Conservation (phyloP, 2,329 filamentous ascomycete genomes). For the Truncatella angustata region DNA sequence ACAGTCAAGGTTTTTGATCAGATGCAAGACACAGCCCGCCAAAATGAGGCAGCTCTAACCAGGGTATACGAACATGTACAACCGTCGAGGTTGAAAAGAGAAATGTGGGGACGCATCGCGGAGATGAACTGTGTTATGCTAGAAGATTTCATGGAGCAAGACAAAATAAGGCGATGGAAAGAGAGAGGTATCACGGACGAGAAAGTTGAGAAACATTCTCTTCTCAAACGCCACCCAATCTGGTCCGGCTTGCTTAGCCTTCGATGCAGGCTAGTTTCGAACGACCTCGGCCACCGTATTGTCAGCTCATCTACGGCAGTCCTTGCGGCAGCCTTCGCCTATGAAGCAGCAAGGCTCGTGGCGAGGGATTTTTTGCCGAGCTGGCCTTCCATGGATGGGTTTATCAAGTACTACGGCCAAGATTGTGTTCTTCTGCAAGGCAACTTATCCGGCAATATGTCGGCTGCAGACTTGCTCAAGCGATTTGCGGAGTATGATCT, state of each 20-base stretch:
- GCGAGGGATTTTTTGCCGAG: neutral
- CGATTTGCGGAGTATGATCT: neutral
- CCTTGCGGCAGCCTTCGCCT: neutral
- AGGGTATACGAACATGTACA: neutral
- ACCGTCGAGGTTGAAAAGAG: neutral
- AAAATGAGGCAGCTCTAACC: constrained; percentile 9
- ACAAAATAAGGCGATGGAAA: neutral
- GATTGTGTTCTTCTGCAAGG: neutral
- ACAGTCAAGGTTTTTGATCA: constrained; percentile 17
- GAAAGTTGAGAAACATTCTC: neutral
- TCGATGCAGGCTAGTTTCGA: neutral
- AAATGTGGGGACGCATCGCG: neutral
- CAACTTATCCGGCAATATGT: neutral
- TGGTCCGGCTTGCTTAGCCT: neutral
- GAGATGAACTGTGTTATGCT: neutral
- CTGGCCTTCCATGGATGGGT: neutral
- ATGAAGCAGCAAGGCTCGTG: neutral
- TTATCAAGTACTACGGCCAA: neutral
- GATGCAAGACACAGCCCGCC: constrained; percentile 17
- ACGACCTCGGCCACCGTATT: neutral
- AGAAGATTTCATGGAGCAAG: neutral
- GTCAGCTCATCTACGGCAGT: neutral
- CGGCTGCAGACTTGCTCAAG: neutral
- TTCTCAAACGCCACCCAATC: neutral
- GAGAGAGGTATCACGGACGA: neutral